These are phyloP conservation scores for Conoideocrella luteorostrata DNA, from an alignment of 2,329 filamentous ascomycete genomes.

Conservation along the genomic window DNA sequence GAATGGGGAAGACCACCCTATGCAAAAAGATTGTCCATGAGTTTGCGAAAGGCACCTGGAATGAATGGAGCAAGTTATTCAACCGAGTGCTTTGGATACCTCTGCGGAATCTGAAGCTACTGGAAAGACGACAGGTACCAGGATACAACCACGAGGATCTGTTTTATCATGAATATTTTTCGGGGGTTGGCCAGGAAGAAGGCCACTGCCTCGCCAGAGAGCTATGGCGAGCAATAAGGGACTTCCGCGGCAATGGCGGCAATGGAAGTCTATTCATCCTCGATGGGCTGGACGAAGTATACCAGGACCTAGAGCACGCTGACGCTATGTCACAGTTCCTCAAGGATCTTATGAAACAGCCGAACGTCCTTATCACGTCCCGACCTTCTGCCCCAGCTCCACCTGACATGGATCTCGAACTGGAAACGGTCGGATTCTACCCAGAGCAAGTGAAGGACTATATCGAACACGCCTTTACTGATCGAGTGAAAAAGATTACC, in stretches of 20 bases:
- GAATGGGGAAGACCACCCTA: constrained; percentile 34
- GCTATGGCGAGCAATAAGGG: too few species aligned
- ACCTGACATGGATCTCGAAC: constrained; percentile 29
- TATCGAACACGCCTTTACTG: constrained; percentile 12
- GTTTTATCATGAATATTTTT: too few species aligned
- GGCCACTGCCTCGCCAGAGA: too few species aligned
- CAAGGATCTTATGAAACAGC: constrained; percentile 22
- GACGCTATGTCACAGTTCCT: constrained; percentile 19
- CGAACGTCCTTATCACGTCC: constrained; percentile 34
- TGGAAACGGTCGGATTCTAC: constrained; percentile 34
- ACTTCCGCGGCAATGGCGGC: too few species aligned
- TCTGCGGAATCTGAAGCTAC: constrained; percentile 26
- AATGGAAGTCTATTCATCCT: too few species aligned
- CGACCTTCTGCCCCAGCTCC: too few species aligned
- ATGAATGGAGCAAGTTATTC: constrained; percentile 22
- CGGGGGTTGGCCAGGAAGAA: too few species aligned
- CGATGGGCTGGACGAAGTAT: too few species aligned
- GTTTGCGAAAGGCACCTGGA: constrained; percentile 17
- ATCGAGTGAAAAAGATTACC: background rate
- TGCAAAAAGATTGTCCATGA: too few species aligned
- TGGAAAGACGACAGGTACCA: constrained; percentile 7
- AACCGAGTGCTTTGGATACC: constrained; percentile 34
- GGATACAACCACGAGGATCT: too few species aligned
- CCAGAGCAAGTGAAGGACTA: constrained; percentile 28
- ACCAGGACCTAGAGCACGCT: too few species aligned